These are phyloP conservation scores for Nitzschia inconspicua DNA, from an alignment of 108 stramenopile species.

Conservation along the genomic window DNA sequence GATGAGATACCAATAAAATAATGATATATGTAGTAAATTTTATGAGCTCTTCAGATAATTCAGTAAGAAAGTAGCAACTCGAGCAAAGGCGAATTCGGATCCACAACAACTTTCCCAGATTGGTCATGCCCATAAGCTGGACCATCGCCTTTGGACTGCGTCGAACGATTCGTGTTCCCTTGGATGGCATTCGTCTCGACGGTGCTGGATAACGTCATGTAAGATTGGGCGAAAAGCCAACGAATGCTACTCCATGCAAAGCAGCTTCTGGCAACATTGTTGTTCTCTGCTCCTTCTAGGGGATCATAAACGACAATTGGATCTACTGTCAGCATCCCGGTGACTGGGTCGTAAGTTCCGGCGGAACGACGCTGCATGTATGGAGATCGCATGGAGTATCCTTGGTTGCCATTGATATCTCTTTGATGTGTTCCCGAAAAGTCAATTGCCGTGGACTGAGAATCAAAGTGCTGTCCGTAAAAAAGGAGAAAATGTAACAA, in stretches of 20 bases:
- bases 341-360: constrained; percentile 72
- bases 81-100: constrained; percentile 34
- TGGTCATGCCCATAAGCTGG: constrained; percentile 21
- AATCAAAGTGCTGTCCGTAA: constrained; percentile 86
- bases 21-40: too few species aligned
- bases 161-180: neutral
- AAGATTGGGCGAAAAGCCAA: constrained; percentile 84
- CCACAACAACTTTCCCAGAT: constrained; percentile 26
- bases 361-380: constrained; percentile 57
- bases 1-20: too few species aligned
- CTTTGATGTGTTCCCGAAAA: constrained; percentile 54
- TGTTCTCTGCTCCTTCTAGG: constrained; percentile 71
- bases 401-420: constrained; percentile 23
- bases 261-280: constrained; percentile 80
- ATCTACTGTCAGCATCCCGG: constrained; percentile 83
- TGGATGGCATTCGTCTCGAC: constrained; percentile 51
- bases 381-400: constrained; percentile 46
- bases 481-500: constrained; percentile 85
- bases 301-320: constrained; percentile 87
- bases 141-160: constrained; percentile 4
- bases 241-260: constrained; percentile 81
- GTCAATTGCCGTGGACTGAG: constrained; percentile 73
- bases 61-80: constrained; percentile 39
- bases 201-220: constrained; percentile 74
- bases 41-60: too few species aligned